phyloP scores from a whole-genome alignment of 805 yeast genomes.

The Kodamaea kaohsiungensis region DNA sequence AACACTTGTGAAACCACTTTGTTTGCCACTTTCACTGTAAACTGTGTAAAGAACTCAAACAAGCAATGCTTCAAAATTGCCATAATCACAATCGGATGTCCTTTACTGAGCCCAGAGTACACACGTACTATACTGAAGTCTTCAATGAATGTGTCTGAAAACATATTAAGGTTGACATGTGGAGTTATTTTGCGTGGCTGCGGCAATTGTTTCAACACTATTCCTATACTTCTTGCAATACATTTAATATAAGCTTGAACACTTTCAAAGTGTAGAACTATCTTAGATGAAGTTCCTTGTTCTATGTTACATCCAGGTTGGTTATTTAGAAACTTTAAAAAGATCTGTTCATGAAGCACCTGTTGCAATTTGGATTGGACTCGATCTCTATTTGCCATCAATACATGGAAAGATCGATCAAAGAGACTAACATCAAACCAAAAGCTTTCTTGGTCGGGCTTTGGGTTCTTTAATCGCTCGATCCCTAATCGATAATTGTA shows the following conservation, averaged over 20 bases:
- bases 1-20: not conserved
- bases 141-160: constrained; percentile 6
- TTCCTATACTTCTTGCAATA: not conserved
- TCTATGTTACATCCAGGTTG: constrained; percentile 3
- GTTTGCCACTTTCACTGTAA: constrained; percentile 3
- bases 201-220: not conserved
- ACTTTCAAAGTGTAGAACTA: not conserved
- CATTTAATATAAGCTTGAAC: not conserved
- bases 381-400: not conserved
- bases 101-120: constrained; percentile 10
- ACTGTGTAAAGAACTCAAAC: constrained; percentile 4
- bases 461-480: not conserved
- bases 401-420: constrained; percentile 5
- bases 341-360: not conserved
- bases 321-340: not conserved
- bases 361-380: not conserved
- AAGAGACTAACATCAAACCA: constrained; percentile 8
- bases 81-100: constrained; percentile 10
- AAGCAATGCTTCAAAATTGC: constrained; percentile 7
- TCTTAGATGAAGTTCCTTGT: not conserved
- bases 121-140: constrained; percentile 12
- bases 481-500: not conserved
- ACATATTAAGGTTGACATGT: not conserved
- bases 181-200: constrained; percentile 1
- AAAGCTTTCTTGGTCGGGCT: constrained; percentile 1